Conservation (phyloP, 2,329 filamentous ascomycete species). For the Emericellopsis cladophorae region DNA sequence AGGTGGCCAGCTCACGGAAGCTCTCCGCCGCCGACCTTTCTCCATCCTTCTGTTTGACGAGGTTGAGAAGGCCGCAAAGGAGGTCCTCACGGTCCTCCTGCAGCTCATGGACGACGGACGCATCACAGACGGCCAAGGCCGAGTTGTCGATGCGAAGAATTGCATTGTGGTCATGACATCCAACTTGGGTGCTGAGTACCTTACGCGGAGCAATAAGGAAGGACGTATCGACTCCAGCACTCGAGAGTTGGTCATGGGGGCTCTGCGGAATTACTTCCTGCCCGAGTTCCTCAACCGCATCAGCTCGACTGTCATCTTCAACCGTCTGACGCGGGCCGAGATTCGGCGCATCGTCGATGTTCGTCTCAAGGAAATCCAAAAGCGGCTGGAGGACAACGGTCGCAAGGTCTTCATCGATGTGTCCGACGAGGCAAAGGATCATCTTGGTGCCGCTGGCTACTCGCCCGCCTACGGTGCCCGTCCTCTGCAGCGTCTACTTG, state of each 20-base stretch:
- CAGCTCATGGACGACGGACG: conserved; percentile 99
- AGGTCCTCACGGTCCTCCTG: conserved; percentile 90
- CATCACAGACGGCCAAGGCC: conserved; percentile 95
- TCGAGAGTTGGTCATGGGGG: conserved; percentile 77
- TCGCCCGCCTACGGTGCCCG: conserved; percentile 90
- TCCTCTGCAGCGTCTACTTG: conserved; percentile 78
- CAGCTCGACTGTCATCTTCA: conserved; percentile 94
- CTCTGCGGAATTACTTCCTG: conserved; percentile 90
- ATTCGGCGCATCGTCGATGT: conserved; percentile 95
- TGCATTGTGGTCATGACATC: conserved; percentile 99
- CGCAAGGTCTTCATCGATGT: conserved; percentile 80
- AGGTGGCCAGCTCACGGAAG: conserved; percentile 90
- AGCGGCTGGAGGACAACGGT: conserved; percentile 72
- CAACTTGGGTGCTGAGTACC: conserved; percentile 88
- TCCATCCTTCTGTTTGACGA: conserved; percentile 97
- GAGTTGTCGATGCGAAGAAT: conserved; percentile 89
- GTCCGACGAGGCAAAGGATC: conserved; percentile 78
- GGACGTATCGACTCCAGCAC: conserved; percentile 80
- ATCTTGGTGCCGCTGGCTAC: conserved; percentile 83
- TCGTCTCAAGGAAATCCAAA: conserved; percentile 78
- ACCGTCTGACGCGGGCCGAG: conserved; percentile 78
- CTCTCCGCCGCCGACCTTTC: conserved; percentile 86
- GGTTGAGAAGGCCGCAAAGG: conserved; percentile 97
- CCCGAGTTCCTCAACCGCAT: conserved; percentile 99
- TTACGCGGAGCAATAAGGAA: conserved; percentile 69